Percentiles rank a stretch among this genome's conserved stretches.
Conservation (phyloP, 2,329 filamentous ascomycete species). For the Trichoderma lentiforme region DNA sequence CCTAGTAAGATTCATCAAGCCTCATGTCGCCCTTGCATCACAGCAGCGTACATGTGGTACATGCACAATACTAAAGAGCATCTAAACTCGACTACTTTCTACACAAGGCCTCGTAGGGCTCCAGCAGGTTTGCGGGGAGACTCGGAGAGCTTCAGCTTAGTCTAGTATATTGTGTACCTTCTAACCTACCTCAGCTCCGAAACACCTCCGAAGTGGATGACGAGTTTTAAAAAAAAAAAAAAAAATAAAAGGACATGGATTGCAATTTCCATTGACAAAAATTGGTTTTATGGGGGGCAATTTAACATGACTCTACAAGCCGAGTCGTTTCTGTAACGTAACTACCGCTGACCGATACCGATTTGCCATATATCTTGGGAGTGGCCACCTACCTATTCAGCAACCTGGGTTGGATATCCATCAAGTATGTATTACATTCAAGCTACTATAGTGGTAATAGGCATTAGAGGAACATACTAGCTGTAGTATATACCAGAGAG, state of each 20-base stretch:
- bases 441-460: too few relatives aligned
- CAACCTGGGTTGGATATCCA: background rate
- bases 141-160: background rate
- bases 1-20: background rate
- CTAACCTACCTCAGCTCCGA: background rate
- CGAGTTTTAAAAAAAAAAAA: too few relatives aligned
- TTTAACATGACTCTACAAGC: background rate
- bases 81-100: background rate
- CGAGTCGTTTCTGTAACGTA: background rate
- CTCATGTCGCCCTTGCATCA: background rate
- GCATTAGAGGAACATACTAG: too few relatives aligned
- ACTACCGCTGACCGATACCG: background rate
- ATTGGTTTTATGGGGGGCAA: background rate
- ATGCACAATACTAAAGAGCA: background rate
- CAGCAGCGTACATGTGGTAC: background rate
- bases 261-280: background rate
- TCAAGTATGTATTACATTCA: too few relatives aligned
- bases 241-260: too few relatives aligned
- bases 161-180: background rate
- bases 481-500: too few relatives aligned
- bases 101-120: background rate
- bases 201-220: background rate
- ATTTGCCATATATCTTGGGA: background rate
- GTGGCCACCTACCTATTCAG: background rate
- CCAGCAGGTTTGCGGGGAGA: background rate